Base-by-base conservation (phyloP, 2,329 filamentous ascomycete species). In the Clonostachys sp. region DNA sequence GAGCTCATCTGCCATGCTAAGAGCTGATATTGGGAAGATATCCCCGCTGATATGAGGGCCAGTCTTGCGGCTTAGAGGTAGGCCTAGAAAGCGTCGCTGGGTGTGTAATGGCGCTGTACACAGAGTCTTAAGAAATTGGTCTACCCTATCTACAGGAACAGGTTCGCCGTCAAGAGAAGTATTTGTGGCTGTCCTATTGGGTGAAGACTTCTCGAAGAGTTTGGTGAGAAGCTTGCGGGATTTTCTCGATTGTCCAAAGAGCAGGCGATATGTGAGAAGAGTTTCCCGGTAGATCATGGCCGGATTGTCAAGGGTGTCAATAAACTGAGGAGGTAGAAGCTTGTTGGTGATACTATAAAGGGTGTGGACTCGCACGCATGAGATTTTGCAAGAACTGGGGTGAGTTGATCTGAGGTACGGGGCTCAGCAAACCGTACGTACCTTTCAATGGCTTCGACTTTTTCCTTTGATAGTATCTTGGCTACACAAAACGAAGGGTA, bases 251-350 rank as follows among this genome's bases (percentile, higher is more conserved):
- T 45, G 48, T 8, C 36, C 45, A 17, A 46, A 50, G 3, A 50
- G 42, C 8, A 50, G 12, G 5, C 45, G 41, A 34, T 50, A 50
- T 16, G 48, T 47, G 14, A 50, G 18, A 6, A 50, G 13, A 13
- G 47, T 46, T 36, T 50, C 48, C 46, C 14, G 39, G 6, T 41
- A 41, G 12, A 41, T 16, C 24, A 20, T 20, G 39, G 39, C 39
- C 24, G 39, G 3, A 5, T 41, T 16, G 10, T 41, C 39, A 20
- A 20, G n/a, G 3, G 24, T 41, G 39, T 12, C 12, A 17, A 13
- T 12, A 8, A 20, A 12, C n/a, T 41, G n/a, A 41, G 39, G 17
- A 41, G 39, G 20, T 24, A 41, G 24, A 41, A 41, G 39, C n/a
- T 16, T 41, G 12, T 16, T 20, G 3, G 24, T 12, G 12, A 41